Evolutionary conservation across 441 rosid genomes (phyloP), one percentile per base, ranked within the genome.

Genomic region (Erodium moschatum): DNA sequence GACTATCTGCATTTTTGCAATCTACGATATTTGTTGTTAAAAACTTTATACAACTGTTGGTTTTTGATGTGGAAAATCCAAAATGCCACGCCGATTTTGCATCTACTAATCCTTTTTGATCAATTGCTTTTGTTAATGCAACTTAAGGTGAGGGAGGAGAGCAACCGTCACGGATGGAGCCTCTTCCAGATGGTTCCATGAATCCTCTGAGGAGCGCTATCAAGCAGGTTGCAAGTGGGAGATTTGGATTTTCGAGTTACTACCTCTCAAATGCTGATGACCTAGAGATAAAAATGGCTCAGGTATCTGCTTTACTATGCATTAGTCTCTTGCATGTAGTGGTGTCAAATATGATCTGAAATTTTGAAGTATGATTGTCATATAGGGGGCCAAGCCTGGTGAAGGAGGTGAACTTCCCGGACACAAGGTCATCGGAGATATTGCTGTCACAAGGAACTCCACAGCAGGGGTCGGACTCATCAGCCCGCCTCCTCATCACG

Each of bases 331-430:
- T 24, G 27, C 27, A 2, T 2, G 0, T 24, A 24, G 2, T 24
- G 27, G 2, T 24, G 27, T 24, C 2, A 2, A 24, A 56, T 56
- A 19, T 56, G 27, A 18, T 19, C 62, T 56, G 2, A 5, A 56
- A 8, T 56, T 19, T 19, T 4, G 13, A 50, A 50, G 19, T n/a
- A 15, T 50, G 56, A 16, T 69, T 72, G 56, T 73, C 74, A 74
- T 65, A 48, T 81, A 96, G 99, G 99, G 99, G 56, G 99, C 99
- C 54, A 96, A 96, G 82, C 99, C 99, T 62, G 99, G 99, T 74
- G 99, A 96, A 86, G 99, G 99, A 73, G 99, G 99, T 58, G 99
- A 96, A 79, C 98, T 96, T 77, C 99, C 99, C 42, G 99, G 99
- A 69, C 97, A 96, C 81, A 96, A 96, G 83, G 99, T 96, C 68